Evolutionary conservation across 192 early-diverging fungal species (phyloP).

Genomic region (Coemansia sp.): DNA sequence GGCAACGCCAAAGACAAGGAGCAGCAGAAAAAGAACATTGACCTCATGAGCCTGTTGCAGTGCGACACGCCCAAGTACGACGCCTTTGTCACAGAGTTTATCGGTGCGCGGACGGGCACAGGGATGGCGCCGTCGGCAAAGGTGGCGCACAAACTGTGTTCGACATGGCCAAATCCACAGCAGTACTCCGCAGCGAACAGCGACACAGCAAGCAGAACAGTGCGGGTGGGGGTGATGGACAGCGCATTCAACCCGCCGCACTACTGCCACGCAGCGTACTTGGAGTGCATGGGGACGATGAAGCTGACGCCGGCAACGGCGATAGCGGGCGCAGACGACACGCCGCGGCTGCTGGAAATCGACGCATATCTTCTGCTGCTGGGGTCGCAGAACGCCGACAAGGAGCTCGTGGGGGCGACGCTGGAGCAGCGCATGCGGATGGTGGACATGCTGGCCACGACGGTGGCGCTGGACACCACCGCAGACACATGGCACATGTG

Average conservation of each 20-base stretch:
- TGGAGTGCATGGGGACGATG: conserved; percentile 41
- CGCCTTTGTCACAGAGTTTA: conserved; percentile 38
- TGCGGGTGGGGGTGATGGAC: conserved; percentile 64
- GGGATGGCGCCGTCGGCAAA: conserved; percentile 13
- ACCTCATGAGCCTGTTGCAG: conserved; percentile 28
- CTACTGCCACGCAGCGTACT: conserved; percentile 57
- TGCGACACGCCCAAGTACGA: conserved; percentile 46
- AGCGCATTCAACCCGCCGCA: conserved; percentile 76
- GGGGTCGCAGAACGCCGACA: conserved; percentile 71
- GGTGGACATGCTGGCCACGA: conserved; percentile 65
- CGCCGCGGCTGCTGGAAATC: conserved; percentile 49
- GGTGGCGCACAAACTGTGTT: conserved; percentile 34
- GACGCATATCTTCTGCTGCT: conserved; percentile 67
- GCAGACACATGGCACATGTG: conserved; percentile 53
- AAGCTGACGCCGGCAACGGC: conserved; percentile 17
- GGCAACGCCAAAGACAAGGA: neutral
- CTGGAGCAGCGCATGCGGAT: conserved; percentile 69
- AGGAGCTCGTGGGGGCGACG: conserved; percentile 58
- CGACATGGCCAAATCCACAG: conserved; percentile 34
- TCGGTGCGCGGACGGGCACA: neutral
- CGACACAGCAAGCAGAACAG: neutral
- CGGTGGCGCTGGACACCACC: conserved; percentile 29
- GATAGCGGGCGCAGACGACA: conserved; percentile 6
- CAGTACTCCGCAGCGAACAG: neutral
- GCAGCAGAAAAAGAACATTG: conserved; percentile 14